Evolutionary conservation across 176 grass and related monocot species (phyloP).

Genomic region (Zea luxurians): DNA sequence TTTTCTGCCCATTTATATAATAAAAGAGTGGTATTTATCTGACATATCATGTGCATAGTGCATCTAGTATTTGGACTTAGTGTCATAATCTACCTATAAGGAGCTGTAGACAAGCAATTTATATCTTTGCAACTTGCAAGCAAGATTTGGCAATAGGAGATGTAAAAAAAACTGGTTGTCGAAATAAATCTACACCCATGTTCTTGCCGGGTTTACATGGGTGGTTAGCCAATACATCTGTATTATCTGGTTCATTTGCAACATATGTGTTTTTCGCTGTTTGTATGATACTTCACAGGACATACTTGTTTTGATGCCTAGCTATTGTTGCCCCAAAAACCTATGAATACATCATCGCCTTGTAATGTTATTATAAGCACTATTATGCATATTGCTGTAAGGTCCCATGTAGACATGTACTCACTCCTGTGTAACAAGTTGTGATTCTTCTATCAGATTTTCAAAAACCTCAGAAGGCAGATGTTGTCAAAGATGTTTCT

Average conservation of each 20-base stretch:
- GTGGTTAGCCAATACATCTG: not conserved
- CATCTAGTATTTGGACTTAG: not conserved
- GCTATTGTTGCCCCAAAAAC: not conserved
- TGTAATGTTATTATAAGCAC: not conserved
- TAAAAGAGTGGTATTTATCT: not conserved
- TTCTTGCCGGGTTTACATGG: not conserved
- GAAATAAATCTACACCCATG: conserved; percentile 6
- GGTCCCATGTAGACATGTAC: not conserved
- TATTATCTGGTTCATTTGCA: not conserved
- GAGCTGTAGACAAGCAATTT: not conserved
- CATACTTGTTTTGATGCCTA: not conserved
- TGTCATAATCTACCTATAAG: not conserved
- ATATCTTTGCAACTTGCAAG: not conserved
- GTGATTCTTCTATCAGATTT: conserved; percentile 35
- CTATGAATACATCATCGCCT: conserved; percentile 8
- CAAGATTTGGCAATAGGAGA: not conserved
- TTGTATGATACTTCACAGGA: not conserved
- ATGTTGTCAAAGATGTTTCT: conserved; percentile 32
- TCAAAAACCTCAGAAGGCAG: conserved; percentile 8
- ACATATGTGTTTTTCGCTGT: not conserved
- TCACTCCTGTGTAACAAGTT: conserved; percentile 6
- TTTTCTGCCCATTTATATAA: not conserved
- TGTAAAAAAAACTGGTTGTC: not conserved
- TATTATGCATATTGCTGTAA: conserved; percentile 16
- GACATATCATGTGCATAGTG: conserved; percentile 1